Evolutionary conservation across 1,139 yeast genomes (phyloP).

Genomic region (Ogataea hybrid): DNA sequence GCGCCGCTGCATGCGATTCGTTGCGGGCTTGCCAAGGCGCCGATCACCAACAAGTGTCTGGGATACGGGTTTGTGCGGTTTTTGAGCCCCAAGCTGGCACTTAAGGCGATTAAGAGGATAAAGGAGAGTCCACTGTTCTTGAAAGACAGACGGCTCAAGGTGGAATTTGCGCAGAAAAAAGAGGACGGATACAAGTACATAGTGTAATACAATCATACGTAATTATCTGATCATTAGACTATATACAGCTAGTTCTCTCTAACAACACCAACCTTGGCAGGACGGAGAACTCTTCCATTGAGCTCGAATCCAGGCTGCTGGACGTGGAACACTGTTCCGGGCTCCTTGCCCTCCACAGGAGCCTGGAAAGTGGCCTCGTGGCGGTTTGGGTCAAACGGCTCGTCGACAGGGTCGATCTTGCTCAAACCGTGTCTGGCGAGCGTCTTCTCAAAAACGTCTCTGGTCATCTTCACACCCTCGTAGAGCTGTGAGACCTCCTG

Average conservation of each 20-base stretch:
- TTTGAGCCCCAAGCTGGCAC: conserved; percentile 43
- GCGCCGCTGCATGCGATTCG: conserved; percentile 27
- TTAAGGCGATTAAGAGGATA: conserved; percentile 41
- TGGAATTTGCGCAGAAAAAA: conserved; percentile 47
- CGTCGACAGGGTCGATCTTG: conserved; percentile 82
- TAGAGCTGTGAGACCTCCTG: conserved; percentile 71
- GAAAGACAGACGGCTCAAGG: conserved; percentile 43
- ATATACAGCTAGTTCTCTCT: conserved; percentile 20
- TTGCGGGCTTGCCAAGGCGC: conserved; percentile 28
- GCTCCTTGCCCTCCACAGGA: conserved; percentile 84
- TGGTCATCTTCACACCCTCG: conserved; percentile 92
- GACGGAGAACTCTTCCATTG: conserved; percentile 87
- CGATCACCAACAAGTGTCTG: conserved; percentile 29
- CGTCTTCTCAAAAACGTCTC: conserved; percentile 83
- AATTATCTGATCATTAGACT: conserved; percentile 6
- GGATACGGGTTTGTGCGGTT: conserved; percentile 59
- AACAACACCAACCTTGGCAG: conserved; percentile 96
- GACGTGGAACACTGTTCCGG: conserved; percentile 91
- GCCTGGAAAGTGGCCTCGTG: conserved; percentile 94
- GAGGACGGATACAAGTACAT: conserved; percentile 24
- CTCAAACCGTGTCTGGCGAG: conserved; percentile 74
- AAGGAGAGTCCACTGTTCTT: conserved; percentile 41
- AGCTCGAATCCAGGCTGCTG: conserved; percentile 89
- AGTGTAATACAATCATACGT: conserved; percentile 16
- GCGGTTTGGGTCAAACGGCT: conserved; percentile 83